These are phyloP conservation scores for Conringia planisiliqua DNA, from an alignment of 345 rosid genomes.

Conservation along the genomic window DNA sequence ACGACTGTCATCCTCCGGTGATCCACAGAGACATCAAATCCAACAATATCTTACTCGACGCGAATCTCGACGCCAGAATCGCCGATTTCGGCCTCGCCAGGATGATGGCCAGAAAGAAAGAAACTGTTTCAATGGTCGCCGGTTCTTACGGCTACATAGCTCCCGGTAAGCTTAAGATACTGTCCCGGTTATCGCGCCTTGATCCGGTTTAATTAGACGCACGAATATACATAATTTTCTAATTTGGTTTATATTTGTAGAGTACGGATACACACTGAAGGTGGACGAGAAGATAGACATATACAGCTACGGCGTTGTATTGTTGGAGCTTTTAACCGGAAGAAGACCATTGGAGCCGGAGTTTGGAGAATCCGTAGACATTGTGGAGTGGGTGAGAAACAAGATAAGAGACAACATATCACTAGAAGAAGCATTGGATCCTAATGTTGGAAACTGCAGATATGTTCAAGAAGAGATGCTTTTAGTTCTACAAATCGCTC, in stretches of 20 bases:
- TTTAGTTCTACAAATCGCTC: constrained; percentile 73
- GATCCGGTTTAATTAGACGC: neutral
- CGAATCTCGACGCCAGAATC: constrained; percentile 78
- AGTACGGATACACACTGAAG: constrained; percentile 85
- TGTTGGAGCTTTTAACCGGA: constrained; percentile 79
- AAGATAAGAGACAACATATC: constrained; percentile 60
- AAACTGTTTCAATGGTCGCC: constrained; percentile 90
- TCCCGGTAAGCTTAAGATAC: constrained; percentile 48
- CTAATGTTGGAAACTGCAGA: constrained; percentile 65
- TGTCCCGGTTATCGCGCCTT: neutral
- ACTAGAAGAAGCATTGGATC: constrained; percentile 69
- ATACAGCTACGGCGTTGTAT: constrained; percentile 84
- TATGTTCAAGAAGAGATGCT: constrained; percentile 96
- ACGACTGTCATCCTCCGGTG: constrained; percentile 81
- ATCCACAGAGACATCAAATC: constrained; percentile 93
- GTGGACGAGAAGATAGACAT: constrained; percentile 93
- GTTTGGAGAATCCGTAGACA: constrained; percentile 66
- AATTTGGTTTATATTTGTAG: constrained; percentile 33
- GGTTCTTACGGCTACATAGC: constrained; percentile 98
- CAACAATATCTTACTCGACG: constrained; percentile 77
- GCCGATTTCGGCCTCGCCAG: constrained; percentile 95
- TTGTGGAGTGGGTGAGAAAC: constrained; percentile 72
- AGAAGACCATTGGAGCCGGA: constrained; percentile 60
- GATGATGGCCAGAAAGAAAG: constrained; percentile 80
- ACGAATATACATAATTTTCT: neutral